phyloP scores from a whole-genome alignment of 768 basidiomycete species.

The Russula virescens region DNA sequence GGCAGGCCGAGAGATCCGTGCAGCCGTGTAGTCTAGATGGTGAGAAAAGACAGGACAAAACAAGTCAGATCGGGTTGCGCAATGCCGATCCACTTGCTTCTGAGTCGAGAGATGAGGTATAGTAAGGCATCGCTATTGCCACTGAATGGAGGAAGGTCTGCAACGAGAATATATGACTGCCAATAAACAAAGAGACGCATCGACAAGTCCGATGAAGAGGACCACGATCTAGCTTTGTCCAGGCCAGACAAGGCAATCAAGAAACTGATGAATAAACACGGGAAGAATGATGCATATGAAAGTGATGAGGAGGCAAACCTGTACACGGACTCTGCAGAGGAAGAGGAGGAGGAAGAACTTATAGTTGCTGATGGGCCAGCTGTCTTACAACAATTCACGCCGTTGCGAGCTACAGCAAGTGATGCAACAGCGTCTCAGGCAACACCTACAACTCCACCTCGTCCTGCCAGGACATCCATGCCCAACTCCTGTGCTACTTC shows the following conservation, averaged over 20 bases:
- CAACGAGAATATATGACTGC: conserved; percentile 78
- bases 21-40: no score
- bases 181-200: conserved; percentile 69
- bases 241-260: conserved; percentile 76
- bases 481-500: conserved; percentile 55
- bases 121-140: no score
- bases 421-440: conserved; percentile 34
- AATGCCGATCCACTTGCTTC: no score
- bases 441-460: conserved; percentile 29
- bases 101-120: no score
- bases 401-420: conserved; percentile 33
- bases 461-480: conserved; percentile 33
- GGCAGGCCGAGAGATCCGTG: no score
- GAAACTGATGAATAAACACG: conserved; percentile 78
- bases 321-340: conserved; percentile 70
- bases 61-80: no score
- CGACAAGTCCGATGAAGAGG: conserved; percentile 71
- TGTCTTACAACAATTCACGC: conserved; percentile 42
- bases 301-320: conserved; percentile 74
- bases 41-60: no score
- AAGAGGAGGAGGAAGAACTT: conserved; percentile 69
- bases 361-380: conserved; percentile 41
- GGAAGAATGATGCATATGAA: conserved; percentile 78
- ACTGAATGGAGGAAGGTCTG: conserved; percentile 84
- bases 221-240: conserved; percentile 50